Evolutionary conservation across 1,284 basidiomycete species (phyloP).

Genomic region (Tylopilus sp.): DNA sequence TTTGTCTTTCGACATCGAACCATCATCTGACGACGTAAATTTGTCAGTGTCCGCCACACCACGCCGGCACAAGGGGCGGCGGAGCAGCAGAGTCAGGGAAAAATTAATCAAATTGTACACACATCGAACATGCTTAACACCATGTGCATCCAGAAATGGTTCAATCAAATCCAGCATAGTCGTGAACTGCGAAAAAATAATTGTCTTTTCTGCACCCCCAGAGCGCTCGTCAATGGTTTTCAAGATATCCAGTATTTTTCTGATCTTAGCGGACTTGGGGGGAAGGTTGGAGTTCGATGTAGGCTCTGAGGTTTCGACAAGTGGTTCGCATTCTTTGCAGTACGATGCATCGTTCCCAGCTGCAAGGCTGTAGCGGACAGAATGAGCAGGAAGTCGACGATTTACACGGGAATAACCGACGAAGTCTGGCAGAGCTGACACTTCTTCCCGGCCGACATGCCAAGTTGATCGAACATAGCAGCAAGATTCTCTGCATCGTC

Average conservation of each 20-base stretch:
- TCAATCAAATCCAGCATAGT: slow-evolving; percentile 85
- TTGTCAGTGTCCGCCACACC: slow-evolving; percentile 1
- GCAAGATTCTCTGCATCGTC: slow-evolving; percentile 65
- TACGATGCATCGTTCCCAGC: slow-evolving; percentile 40
- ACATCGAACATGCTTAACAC: slow-evolving; percentile 81
- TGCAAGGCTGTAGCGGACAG: slow-evolving; percentile 35
- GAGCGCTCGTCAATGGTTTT: slow-evolving; percentile 60
- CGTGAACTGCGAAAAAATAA: slow-evolving; percentile 87
- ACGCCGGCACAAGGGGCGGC: background rate
- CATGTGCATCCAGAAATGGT: slow-evolving; percentile 67
- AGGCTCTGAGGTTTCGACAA: slow-evolving; percentile 42
- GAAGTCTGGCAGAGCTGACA: slow-evolving; percentile 71
- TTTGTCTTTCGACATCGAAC: slow-evolving; percentile 72
- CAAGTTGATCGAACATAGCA: slow-evolving; percentile 67
- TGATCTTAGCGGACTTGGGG: slow-evolving; percentile 82
- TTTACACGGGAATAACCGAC: slow-evolving; percentile 42
- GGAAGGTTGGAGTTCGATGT: slow-evolving; percentile 38
- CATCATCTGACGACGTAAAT: slow-evolving; percentile 61
- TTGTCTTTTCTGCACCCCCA: slow-evolving; percentile 77
- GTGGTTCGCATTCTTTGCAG: slow-evolving; percentile 56
- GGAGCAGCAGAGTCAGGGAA: background rate
- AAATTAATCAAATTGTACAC: slow-evolving; percentile 36
- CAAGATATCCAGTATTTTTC: slow-evolving; percentile 75
- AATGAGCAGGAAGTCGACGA: slow-evolving; percentile 3
- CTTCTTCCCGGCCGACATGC: slow-evolving; percentile 53